These are phyloP conservation scores for Trametes versicolor DNA, from an alignment of 1,284 basidiomycete genomes.

Conservation along the genomic window DNA sequence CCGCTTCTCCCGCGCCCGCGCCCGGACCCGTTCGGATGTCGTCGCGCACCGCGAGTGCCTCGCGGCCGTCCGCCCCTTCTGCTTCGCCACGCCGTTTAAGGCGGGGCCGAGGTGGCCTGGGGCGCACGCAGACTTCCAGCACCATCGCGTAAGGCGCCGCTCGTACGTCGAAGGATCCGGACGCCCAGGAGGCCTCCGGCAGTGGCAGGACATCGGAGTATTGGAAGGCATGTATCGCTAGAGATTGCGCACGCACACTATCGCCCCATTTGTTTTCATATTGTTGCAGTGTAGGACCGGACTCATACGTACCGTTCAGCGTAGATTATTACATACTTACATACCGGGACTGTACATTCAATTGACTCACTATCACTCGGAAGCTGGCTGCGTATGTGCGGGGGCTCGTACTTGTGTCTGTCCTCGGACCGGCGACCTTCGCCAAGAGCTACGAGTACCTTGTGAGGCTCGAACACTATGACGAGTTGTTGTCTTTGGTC, in stretches of 20 bases:
- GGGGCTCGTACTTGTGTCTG: too few relatives aligned
- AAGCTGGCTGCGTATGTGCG: too few relatives aligned
- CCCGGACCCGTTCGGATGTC: not conserved
- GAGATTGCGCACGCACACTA: not conserved
- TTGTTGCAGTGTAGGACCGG: not conserved
- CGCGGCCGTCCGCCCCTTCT: slow-evolving; percentile 24
- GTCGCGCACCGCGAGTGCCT: slow-evolving; percentile 11
- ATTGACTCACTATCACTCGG: not conserved
- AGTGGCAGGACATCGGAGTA: not conserved
- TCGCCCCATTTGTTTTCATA: not conserved
- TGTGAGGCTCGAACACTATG: too few relatives aligned
- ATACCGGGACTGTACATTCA: slow-evolving; percentile 2
- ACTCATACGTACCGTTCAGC: not conserved
- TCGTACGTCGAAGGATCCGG: not conserved
- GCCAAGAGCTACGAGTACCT: too few relatives aligned
- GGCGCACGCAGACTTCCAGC: slow-evolving; percentile 26
- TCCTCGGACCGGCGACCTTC: too few relatives aligned
- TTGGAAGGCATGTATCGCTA: slow-evolving; percentile 12
- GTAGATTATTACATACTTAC: slow-evolving; percentile 6
- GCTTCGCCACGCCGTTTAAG: not conserved
- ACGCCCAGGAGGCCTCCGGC: too few relatives aligned
- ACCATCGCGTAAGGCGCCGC: slow-evolving; percentile 13
- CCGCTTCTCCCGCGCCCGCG: slow-evolving; percentile 10
- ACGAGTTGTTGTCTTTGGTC: too few relatives aligned
- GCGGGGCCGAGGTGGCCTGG: slow-evolving; percentile 12